Evolutionary conservation across 1,284 basidiomycete species (phyloP), one percentile per base, ranked within the genome.

Genomic region (Pascua guehoae): DNA sequence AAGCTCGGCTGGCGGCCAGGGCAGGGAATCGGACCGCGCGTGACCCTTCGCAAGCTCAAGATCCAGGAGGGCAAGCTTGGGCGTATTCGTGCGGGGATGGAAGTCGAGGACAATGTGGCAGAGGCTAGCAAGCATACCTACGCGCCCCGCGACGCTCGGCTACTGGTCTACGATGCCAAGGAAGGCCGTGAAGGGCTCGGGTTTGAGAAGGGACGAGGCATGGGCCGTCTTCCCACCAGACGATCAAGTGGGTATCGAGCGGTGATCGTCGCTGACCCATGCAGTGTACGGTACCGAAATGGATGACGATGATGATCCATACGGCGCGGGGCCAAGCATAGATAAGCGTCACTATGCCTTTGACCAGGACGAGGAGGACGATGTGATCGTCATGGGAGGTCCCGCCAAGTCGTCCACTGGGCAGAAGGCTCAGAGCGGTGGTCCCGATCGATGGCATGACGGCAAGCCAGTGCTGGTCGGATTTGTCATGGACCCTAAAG

Each of bases 1-100:
- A 93, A 91, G 74, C 95, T 98, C 86, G 95, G 95, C 0, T 98
- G 95, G 95, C 83, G 87, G 55, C 78, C 86, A 0, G 95, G 94
- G 0, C 91, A 96, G 74, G 95, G 93, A 5, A 85, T 98, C 32
- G 95, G 95, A 0, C 91, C 93, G 1, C 85, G 93, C 8, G 80
- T 98, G n/a, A 86, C 90, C 2, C 83, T 88, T 55, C 82, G 84
- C 41, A 86, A 89, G 69, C 84, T 88, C 41, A 84, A 83, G 63
- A 79, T 85, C 15, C 89, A 93, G 70, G 85, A 88, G 66, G 82
- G 40, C 76, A 83, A 69, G 78, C 79, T 54, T 63, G 79, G 58
- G 8, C 49, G 70, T 64, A 54, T 53, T 50, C 58, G 48, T 56
- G 68, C 40, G 2, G 62, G 65, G 1, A 50, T 62, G 7, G 81